Evolutionary conservation across 495 filamentous ascomycete species (phyloP).

Genomic region (Xylaria bambusicola): DNA sequence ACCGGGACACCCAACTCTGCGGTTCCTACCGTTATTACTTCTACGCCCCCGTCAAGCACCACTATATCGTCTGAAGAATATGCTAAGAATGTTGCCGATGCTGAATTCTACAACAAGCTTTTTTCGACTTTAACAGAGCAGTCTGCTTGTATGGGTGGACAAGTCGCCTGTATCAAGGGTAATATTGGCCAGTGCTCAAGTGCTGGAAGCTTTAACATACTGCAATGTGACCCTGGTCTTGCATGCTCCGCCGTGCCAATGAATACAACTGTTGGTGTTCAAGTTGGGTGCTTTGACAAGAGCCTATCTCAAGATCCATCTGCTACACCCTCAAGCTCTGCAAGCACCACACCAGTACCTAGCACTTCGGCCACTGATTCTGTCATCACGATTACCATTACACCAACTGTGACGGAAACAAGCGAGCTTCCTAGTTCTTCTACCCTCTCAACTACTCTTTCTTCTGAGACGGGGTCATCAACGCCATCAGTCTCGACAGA

Average conservation of each 20-base stretch:
- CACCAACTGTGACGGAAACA: conserved; percentile 13
- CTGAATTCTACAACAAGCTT: conserved; percentile 40
- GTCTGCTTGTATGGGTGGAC: conserved; percentile 37
- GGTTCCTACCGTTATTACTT: conserved; percentile 42
- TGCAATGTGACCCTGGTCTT: conserved; percentile 27
- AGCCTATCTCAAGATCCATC: conserved; percentile 19
- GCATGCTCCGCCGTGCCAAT: conserved; percentile 47
- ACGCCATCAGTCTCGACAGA: conserved; percentile 3
- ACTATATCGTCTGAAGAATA: conserved; percentile 40
- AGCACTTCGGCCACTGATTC: background rate
- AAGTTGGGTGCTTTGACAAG: conserved; percentile 35
- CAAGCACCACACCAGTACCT: conserved; percentile 1
- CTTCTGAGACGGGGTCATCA: conserved; percentile 1
- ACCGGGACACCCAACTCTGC: conserved; percentile 35
- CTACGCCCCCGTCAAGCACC: conserved; percentile 31
- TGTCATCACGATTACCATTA: conserved; percentile 5
- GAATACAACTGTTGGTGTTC: conserved; percentile 37
- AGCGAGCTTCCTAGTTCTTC: conserved; percentile 7
- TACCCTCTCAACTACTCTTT: background rate
- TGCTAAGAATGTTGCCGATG: conserved; percentile 37
- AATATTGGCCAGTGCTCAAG: conserved; percentile 34
- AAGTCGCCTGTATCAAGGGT: conserved; percentile 46
- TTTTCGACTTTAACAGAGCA: conserved; percentile 41
- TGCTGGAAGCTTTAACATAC: conserved; percentile 34
- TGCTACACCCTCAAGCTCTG: conserved; percentile 1